phyloP scores from a whole-genome alignment of 2,329 filamentous ascomycete genomes.

The Cadophora gregata region DNA sequence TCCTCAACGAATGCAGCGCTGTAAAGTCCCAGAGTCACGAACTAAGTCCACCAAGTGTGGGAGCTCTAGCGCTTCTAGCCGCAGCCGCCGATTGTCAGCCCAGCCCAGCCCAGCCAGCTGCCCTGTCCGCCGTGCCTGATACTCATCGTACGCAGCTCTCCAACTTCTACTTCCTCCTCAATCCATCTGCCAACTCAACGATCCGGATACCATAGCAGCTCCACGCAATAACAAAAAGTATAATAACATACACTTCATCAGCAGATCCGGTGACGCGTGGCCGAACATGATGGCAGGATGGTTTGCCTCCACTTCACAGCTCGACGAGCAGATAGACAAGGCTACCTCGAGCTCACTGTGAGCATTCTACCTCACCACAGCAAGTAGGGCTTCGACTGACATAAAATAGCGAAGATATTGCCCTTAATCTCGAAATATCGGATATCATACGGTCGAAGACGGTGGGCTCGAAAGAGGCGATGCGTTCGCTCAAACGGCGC shows the following conservation, averaged over 20 bases:
- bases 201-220: not conserved
- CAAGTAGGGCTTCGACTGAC: slow-evolving; percentile 34
- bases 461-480: slow-evolving; percentile 95
- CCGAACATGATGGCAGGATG: slow-evolving; percentile 85
- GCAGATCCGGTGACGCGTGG: slow-evolving; percentile 14
- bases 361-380: slow-evolving; percentile 43
- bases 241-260: not conserved
- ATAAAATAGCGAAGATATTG: slow-evolving; percentile 82
- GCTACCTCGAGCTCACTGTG: slow-evolving; percentile 90
- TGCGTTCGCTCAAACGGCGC: slow-evolving; percentile 92
- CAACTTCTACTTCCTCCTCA: not conserved
- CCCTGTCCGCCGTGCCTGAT: slow-evolving; percentile 10
- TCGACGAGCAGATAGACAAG: slow-evolving; percentile 97
- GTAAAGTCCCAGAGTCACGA: not conserved
- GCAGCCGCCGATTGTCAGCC: slow-evolving; percentile 10
- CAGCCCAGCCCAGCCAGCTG: slow-evolving; percentile 7
- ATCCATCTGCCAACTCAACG: slow-evolving; percentile 5
- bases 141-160: slow-evolving; percentile 11
- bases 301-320: slow-evolving; percentile 90
- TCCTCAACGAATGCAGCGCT: too few species aligned
- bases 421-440: slow-evolving; percentile 96
- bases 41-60: not conserved
- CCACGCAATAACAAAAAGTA: not conserved
- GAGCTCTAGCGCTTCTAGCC: not conserved
- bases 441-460: slow-evolving; percentile 97